Percentiles rank a stretch among this genome's conserved stretches.
phyloP scores from a whole-genome alignment of 2,329 filamentous ascomycete species.

The Drechmeria coniospora region DNA sequence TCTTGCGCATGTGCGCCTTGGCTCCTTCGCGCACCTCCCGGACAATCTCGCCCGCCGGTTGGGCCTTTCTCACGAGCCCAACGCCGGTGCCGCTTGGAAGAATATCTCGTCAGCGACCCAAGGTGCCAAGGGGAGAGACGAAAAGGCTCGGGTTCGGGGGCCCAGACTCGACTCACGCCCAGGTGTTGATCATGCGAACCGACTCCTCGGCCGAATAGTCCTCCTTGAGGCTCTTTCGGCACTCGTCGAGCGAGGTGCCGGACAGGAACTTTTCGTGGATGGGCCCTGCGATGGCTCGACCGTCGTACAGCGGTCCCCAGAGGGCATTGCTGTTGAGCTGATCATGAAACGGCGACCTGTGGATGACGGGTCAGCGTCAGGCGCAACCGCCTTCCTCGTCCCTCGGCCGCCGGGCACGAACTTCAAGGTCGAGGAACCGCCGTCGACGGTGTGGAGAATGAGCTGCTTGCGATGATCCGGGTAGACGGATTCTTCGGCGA shows the following conservation, averaged over 20 bases:
- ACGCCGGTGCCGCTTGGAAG: slow-evolving; percentile 24
- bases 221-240: slow-evolving; percentile 20
- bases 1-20: slow-evolving; percentile 15
- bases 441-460: slow-evolving; percentile 26
- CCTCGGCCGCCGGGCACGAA: slow-evolving; percentile 9
- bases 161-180: slow-evolving; percentile 17
- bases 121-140: too few species aligned
- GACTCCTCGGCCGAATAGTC: slow-evolving; percentile 19
- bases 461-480: slow-evolving; percentile 23
- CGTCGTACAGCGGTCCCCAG: slow-evolving; percentile 28
- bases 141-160: too few species aligned
- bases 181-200: slow-evolving; percentile 18
- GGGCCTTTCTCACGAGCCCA: slow-evolving; percentile 25
- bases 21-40: slow-evolving; percentile 23
- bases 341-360: slow-evolving; percentile 26
- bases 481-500: slow-evolving; percentile 26
- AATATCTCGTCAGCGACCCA: too few species aligned
- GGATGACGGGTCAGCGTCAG: too few species aligned
- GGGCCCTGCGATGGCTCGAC: slow-evolving; percentile 23
- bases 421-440: slow-evolving; percentile 30
- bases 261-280: slow-evolving; percentile 23
- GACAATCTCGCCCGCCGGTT: slow-evolving; percentile 27
- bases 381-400: too few species aligned
- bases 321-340: slow-evolving; percentile 19
- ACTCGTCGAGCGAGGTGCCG: slow-evolving; percentile 26